These are phyloP conservation scores for Andrographis paniculata DNA, from an alignment of 305 asterid genomes.

Conservation along the genomic window DNA sequence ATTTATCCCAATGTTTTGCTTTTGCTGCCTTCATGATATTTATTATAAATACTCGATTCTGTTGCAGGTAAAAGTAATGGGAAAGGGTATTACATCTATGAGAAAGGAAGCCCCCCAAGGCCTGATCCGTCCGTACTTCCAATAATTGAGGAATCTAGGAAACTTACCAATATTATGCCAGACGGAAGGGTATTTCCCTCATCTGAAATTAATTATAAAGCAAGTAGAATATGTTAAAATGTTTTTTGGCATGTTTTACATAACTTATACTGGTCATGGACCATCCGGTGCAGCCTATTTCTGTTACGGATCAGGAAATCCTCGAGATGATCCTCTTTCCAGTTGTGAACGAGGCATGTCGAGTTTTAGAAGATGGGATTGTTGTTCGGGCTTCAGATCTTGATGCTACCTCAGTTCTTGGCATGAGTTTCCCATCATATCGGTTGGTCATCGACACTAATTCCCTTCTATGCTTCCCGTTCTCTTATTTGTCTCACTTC, in stretches of 20 bases:
- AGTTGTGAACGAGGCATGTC: constrained; percentile 91
- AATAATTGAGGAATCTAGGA: constrained; percentile 66
- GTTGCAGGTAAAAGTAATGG: constrained; percentile 77
- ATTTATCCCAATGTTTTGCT: constrained; percentile 16
- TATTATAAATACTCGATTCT: too few species aligned
- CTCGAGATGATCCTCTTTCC: constrained; percentile 94
- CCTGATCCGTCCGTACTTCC: constrained; percentile 71
- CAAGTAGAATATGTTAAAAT: too few species aligned
- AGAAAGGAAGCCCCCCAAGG: constrained; percentile 70
- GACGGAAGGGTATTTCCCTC: constrained; percentile 49
- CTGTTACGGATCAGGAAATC: constrained; percentile 77
- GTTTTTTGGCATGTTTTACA: too few species aligned
- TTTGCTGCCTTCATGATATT: constrained; percentile 15
- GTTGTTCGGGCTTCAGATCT: constrained; percentile 93
- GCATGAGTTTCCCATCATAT: constrained; percentile 96
- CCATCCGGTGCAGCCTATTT: constrained; percentile 56
- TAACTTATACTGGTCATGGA: too few species aligned
- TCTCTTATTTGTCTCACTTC: too few species aligned
- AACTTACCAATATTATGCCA: constrained; percentile 51
- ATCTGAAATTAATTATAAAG: too few species aligned
- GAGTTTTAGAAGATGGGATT: constrained; percentile 77
- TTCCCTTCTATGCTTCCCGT: too few species aligned
- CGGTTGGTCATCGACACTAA: constrained; percentile 46
- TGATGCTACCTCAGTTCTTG: constrained; percentile 86
- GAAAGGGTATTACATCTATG: constrained; percentile 68